These are phyloP conservation scores for Castanea sativa DNA, from an alignment of 306 rosid species.

Conservation along the genomic window DNA sequence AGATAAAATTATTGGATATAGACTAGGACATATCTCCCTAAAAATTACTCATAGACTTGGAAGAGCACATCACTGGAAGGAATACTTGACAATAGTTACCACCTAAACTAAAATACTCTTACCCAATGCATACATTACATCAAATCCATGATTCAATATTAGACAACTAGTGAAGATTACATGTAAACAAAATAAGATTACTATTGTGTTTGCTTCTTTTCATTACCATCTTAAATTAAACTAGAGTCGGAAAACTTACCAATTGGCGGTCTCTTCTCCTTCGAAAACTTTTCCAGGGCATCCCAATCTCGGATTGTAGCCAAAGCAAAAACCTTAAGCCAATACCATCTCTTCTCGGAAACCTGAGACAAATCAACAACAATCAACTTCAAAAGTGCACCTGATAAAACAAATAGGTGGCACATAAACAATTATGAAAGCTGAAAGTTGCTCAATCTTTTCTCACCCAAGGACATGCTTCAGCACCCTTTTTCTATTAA, in stretches of 20 bases:
- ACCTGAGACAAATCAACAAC: constrained; percentile 49
- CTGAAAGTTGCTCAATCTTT: not conserved
- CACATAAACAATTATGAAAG: not conserved
- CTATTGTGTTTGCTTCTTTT: not conserved
- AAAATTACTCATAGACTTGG: not conserved
- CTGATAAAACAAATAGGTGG: constrained; percentile 12
- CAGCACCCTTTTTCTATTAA: not conserved
- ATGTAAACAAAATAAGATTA: not conserved
- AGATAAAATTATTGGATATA: not conserved
- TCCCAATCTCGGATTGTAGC: constrained; percentile 95
- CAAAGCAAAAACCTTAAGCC: constrained; percentile 97
- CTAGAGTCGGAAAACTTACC: constrained; percentile 46
- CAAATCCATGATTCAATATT: not conserved
- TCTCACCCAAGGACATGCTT: not conserved
- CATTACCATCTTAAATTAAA: not conserved
- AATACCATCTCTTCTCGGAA: constrained; percentile 99
- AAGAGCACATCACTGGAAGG: not conserved
- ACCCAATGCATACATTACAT: not conserved
- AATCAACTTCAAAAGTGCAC: constrained; percentile 14
- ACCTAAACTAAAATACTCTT: not conserved
- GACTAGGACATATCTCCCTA: not conserved
- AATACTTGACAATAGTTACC: not conserved
- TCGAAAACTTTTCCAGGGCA: constrained; percentile 83
- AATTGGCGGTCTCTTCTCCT: constrained; percentile 87
- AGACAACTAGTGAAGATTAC: not conserved